These are phyloP conservation scores for Xylaria curta DNA, from an alignment of 495 filamentous ascomycete genomes.

Conservation along the genomic window DNA sequence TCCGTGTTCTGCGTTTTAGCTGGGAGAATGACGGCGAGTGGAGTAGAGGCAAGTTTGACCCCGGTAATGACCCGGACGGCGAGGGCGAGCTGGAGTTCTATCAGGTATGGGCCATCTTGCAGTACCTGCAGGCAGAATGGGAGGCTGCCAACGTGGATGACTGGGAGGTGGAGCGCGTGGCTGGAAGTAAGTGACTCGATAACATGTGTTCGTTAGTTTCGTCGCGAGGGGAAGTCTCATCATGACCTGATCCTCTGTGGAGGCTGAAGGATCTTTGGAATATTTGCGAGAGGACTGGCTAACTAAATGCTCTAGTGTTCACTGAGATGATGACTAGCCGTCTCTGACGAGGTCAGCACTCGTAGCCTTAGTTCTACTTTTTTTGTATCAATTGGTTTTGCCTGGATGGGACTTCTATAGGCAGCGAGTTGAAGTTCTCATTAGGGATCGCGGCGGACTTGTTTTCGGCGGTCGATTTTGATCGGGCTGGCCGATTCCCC, in stretches of 20 bases:
- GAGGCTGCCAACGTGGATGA: constrained; percentile 37
- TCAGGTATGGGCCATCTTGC: constrained; percentile 37
- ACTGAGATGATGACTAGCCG: constrained; percentile 19
- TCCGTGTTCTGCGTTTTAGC: constrained; percentile 35
- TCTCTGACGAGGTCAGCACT: not conserved
- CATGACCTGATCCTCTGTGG: not conserved
- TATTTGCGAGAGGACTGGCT: not conserved
- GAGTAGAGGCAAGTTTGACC: constrained; percentile 35
- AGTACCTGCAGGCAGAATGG: constrained; percentile 40
- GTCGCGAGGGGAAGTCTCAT: not conserved
- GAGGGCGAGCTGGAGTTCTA: constrained; percentile 35
- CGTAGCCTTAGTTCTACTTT: not conserved
- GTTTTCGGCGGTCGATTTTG: not conserved
- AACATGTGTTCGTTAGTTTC: not conserved
- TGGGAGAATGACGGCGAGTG: constrained; percentile 39
- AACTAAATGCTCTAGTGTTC: not conserved
- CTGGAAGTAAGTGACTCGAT: constrained; percentile 10
- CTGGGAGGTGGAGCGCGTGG: constrained; percentile 27
- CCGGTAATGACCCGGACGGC: constrained; percentile 28
- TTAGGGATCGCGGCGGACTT: not conserved
- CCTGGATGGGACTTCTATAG: not conserved
- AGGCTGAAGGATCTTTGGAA: not conserved
- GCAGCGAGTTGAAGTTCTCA: not conserved
- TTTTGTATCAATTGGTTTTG: not conserved
- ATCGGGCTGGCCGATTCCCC: not conserved